Evolutionary conservation across 352 stramenopile species (phyloP).

Genomic region (Globisporangium acanthophoron): DNA sequence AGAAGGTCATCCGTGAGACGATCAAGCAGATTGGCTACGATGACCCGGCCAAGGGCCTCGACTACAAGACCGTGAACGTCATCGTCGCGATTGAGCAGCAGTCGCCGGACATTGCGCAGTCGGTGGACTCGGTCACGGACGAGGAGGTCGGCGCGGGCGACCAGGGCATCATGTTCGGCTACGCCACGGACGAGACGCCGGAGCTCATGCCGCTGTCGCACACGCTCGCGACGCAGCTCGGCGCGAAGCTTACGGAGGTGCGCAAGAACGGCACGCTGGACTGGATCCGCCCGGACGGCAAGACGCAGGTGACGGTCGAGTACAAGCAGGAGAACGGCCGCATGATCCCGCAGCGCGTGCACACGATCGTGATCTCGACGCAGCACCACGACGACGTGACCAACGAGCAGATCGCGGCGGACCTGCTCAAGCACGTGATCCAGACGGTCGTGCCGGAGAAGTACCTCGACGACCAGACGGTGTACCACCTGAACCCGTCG

Average conservation of each 20-base stretch:
- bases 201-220: conserved; percentile 98
- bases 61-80: conserved; percentile 99
- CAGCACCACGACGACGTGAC: conserved; percentile 98
- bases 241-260: conserved; percentile 96
- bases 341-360: conserved; percentile 95
- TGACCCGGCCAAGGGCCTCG: conserved; percentile 97
- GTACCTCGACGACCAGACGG: conserved; percentile 99
- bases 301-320: conserved; percentile 98
- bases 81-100: conserved; percentile 99
- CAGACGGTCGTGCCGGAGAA: conserved; percentile 97
- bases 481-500: conserved; percentile 99
- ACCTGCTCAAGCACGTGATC: conserved; percentile 99
- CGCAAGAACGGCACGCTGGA: conserved; percentile 98
- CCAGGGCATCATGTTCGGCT: conserved; percentile 93
- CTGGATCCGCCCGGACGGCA: conserved; percentile 99
- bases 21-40: conserved; percentile 99
- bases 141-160: conserved; percentile 98
- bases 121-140: conserved; percentile 95
- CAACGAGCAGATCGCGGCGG: conserved; percentile 97
- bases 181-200: conserved; percentile 97
- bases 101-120: conserved; percentile 98
- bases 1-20: conserved; percentile 98
- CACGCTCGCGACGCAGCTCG: conserved; percentile 95
- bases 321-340: conserved; percentile 96
- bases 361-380: conserved; percentile 99